Base-by-base conservation (phyloP, 306 rosid genomes). In the Rosa lucieae region DNA sequence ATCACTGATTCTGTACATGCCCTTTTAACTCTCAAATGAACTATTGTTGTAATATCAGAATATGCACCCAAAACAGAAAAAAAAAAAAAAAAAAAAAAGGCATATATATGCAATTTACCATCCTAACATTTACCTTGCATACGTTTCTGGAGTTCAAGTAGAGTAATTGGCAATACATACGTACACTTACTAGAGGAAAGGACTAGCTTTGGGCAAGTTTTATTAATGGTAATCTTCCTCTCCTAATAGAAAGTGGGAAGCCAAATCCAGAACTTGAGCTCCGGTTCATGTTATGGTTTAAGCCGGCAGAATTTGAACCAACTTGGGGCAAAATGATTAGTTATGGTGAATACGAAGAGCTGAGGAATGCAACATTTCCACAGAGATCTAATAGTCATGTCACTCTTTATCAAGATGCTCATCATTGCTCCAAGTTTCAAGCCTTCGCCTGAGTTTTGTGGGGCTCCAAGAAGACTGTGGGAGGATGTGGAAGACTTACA, bases 321-420 rank as follows among this genome's bases (percentile, higher is more conserved):
- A 84, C 87, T 74, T 95, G 97, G 99, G 76, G 59, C 49, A 84
- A 89, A 77, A 53, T 91, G 37, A 76, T 89, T 1, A 74, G 85
- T 14, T 72, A 55, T 79, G 94, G 86, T n/a, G 92, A 88, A 21
- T 92, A 80, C 84, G 89, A 90, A 69, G 97, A 97, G 78, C 74
- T 88, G 5, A 88, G 84, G 72, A 84, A 85, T 76, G 93, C 97
- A 62, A 74, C 97, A 29, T 93, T 95, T 78, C 91, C 97, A 42
- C 89, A 82, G 77, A 88, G 99, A 76, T 87, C 98, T 6, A 91
- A 89, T 72, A 88, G 92, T 61, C 87, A 91, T 49, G 98, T 95
- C 80, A 88, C 89, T 43, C 96, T 95, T 65, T 95, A 93, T 76
- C 99, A 95, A 78, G 99, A 95, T 78, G 94, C 96, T 84, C 98